Evolutionary conservation across 2,329 filamentous ascomycete genomes (phyloP), one percentile per base, ranked within the genome.

Genomic region (Neofusicoccum cordaticola): DNA sequence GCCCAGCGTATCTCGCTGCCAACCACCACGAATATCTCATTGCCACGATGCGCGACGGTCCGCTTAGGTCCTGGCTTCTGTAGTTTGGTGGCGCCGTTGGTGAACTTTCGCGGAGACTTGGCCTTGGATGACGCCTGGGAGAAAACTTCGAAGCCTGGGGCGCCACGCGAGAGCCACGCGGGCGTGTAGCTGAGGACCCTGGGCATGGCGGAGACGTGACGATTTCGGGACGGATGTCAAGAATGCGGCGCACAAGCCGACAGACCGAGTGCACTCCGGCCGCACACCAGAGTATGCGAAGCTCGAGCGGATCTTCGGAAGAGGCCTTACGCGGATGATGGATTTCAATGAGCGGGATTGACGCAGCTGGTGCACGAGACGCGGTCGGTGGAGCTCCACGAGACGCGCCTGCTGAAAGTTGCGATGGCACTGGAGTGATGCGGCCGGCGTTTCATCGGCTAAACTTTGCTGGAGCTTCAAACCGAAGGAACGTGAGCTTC

Each of bases 1-100:
- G 91, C 89, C 93, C 95, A 99, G 76, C 93, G 86, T 67, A 99
- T 90, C 77, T 98, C 92, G 71, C 90, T 93, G 56, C 93, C 93
- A 45, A 90, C 88, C 19, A 93, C 93, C 12, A 92, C 88, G 74
- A 98, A 98, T 9, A 98, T 82, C 72, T 99, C 93, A 0, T 91
- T 92, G 15, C 91, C 93, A 66, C 94, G 85, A 57, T 86, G 87
- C 9, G 93, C 93, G 71, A 98, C 89, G 0, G 88, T 93, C 68
- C 80, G 81, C 19, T 74, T 77, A 1, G 85, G 78, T 2, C 82
- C 78, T n/a, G 68, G 61, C 37, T 70, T 69, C 53, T 71, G 67
- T 65, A 71, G 68, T 71, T 67, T 69, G 69, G 67, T 68, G 67
- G 72, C 31, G 57, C 48, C 64, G 48, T 67, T 64, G 22, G 47